A percentile compares a stretch with the other conserved stretches of the same genome.
Conservation (phyloP, 164 flowering plant species). For the Dillenia turbinata region DNA sequence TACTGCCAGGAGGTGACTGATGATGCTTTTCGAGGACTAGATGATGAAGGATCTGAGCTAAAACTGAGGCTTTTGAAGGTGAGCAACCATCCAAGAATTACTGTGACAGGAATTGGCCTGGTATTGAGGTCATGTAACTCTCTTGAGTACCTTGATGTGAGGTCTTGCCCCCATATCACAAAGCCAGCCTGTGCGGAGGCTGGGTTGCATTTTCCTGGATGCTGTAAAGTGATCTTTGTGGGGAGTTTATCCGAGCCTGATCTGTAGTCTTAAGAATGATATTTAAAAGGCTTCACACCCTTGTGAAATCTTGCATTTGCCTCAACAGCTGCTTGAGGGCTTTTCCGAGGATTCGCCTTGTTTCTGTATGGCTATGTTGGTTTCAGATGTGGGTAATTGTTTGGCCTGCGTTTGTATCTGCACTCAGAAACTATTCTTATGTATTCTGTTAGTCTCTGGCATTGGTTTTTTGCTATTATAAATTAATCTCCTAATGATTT, state of each 20-base stretch:
- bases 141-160: constrained; percentile 75
- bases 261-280: constrained; percentile 7
- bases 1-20: constrained; percentile 89
- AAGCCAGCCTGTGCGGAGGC: constrained; percentile 65
- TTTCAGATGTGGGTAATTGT: no score
- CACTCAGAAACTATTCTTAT: no score
- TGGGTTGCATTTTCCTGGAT: constrained; percentile 63
- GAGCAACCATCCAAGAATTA: constrained; percentile 76
- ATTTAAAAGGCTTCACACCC: no score
- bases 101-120: constrained; percentile 50
- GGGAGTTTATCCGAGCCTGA: constrained; percentile 65
- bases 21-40: constrained; percentile 55
- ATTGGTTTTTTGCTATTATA: no score
- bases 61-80: constrained; percentile 61
- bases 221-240: constrained; percentile 65
- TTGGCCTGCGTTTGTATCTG: no score
- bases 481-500: no score
- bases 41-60: constrained; percentile 25
- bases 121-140: constrained; percentile 54
- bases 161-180: constrained; percentile 74
- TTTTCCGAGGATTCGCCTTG: no score
- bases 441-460: no score
- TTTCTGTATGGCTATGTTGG: no score
- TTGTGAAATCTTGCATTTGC: no score
- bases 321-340: no score